phyloP scores from a whole-genome alignment of 164 flowering plant species.

The Brasenia schreberi region DNA sequence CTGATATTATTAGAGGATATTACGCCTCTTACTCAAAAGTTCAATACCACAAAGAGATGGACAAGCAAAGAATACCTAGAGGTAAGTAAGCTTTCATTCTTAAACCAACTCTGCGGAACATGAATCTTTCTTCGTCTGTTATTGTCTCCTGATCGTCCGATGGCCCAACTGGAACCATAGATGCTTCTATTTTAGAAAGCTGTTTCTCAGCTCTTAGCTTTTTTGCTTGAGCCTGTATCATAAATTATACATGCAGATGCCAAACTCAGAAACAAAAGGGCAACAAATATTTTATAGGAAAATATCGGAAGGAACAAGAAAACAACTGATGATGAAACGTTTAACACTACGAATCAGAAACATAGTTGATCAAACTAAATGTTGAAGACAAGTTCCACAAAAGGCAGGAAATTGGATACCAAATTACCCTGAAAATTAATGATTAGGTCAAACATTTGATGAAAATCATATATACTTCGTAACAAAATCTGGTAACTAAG shows the following conservation, averaged over 20 bases:
- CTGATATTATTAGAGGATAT: conserved; percentile 19
- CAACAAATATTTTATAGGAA: neutral
- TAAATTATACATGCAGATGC: conserved; percentile 2
- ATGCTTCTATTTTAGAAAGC: conserved; percentile 63
- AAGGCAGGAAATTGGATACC: too few relatives aligned
- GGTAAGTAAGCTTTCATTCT: conserved; percentile 93
- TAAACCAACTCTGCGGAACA: conserved; percentile 87
- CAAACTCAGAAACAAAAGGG: neutral
- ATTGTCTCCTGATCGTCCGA: conserved; percentile 85
- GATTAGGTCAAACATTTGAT: too few relatives aligned
- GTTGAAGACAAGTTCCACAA: too few relatives aligned
- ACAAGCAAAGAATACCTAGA: conserved; percentile 38
- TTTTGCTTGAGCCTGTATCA: conserved; percentile 73
- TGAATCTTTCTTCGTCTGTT: conserved; percentile 84
- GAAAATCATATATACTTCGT: too few relatives aligned
- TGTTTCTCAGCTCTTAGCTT: conserved; percentile 71
- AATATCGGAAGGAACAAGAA: neutral
- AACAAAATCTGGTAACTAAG: too few relatives aligned
- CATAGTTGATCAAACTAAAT: too few relatives aligned
- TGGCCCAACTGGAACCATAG: conserved; percentile 81
- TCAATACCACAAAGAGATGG: neutral
- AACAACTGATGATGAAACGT: too few relatives aligned
- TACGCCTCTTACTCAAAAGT: neutral
- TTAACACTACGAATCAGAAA: too few relatives aligned
- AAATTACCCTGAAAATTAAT: too few relatives aligned